Percentiles rank a stretch among this genome's conserved stretches.
phyloP scores from a whole-genome alignment of 177 flowering plant species.

The Vitis hybrid region DNA sequence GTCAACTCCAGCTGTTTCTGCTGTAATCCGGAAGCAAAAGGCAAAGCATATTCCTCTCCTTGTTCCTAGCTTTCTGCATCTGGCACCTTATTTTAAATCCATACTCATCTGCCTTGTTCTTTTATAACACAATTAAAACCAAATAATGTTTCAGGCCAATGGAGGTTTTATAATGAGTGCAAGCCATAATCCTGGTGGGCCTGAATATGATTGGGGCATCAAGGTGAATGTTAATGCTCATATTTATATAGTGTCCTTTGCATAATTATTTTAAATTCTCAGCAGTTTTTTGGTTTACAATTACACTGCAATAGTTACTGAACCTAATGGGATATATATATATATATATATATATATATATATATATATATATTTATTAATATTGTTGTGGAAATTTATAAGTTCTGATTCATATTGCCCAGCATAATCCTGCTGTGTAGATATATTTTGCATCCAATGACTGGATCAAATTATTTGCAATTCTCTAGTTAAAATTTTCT shows the following conservation, averaged over 20 bases:
- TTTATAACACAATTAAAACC: not conserved
- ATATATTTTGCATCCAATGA: too few relatives aligned
- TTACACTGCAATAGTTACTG: too few relatives aligned
- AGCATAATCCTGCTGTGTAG: too few relatives aligned
- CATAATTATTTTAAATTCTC: too few relatives aligned
- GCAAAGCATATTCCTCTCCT: conserved; percentile 32
- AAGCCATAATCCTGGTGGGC: conserved; percentile 99
- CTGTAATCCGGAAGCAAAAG: conserved; percentile 91
- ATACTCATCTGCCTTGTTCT: not conserved
- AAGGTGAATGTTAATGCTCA: conserved; percentile 50
- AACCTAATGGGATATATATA: too few relatives aligned
- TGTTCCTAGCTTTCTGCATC: not conserved
- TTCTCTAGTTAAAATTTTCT: conserved; percentile 6
- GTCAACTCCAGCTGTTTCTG: conserved; percentile 99
- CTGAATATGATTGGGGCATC: conserved; percentile 99
- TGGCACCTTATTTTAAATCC: not conserved
- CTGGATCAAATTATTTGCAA: conserved; percentile 1
- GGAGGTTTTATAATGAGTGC: conserved; percentile 99
- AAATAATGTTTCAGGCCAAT: conserved; percentile 66
- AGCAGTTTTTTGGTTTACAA: too few relatives aligned
- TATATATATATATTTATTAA: too few relatives aligned
- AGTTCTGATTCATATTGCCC: too few relatives aligned
- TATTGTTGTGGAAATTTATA: too few relatives aligned
- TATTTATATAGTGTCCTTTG: not conserved
- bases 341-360: too few relatives aligned